Evolutionary conservation across 441 rosid species (phyloP), one percentile per base, ranked within the genome.

Genomic region (Arabidopsis hybrid): DNA sequence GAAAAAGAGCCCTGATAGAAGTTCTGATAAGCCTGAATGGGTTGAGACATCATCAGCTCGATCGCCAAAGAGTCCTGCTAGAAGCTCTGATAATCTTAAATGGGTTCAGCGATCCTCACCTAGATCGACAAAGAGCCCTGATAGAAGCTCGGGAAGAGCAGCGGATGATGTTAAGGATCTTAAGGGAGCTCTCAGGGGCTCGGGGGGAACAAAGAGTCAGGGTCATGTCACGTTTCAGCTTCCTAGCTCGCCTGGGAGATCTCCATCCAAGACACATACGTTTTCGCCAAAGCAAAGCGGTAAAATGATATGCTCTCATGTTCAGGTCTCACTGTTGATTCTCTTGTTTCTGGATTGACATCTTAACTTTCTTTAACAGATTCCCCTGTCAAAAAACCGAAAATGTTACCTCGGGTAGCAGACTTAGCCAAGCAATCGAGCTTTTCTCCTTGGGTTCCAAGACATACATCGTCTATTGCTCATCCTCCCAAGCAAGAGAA

Each of bases 201-300:
- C 59, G 4, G 60, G 75, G 6, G 74, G 65, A 59, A 42, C 61
- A 47, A 76, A 64, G 55, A 13, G 60, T 70, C 67, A 76, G 2
- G 65, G 69, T 9, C 80, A 72, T 53, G 80, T 77, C 73, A 77
- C 77, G 3, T 72, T 76, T 70, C 66, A 69, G 46, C 79, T 76
- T 76, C 75, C 71, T 46, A 49, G 21, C 35, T 63, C 79, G 31
- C 79, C 67, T 0, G 58, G 53, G 21, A 64, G 34, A 43, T 71
- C 71, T 70, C 61, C 64, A 26, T 53, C 76, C 5, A 43, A 34
- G 46, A 11, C 59, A 32, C 13, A 9, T 17, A 51, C 73, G 11
- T 34, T 29, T 45, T 51, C 17, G 13, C 60, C 72, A 66, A 77
- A 77, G 39, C 80, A 40, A 77, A 77, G 10, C 14, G 55, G 75